Evolutionary conservation across 2,329 filamentous ascomycete genomes (phyloP).

Genomic region (Dryadomyces quercus-mongolicae): DNA sequence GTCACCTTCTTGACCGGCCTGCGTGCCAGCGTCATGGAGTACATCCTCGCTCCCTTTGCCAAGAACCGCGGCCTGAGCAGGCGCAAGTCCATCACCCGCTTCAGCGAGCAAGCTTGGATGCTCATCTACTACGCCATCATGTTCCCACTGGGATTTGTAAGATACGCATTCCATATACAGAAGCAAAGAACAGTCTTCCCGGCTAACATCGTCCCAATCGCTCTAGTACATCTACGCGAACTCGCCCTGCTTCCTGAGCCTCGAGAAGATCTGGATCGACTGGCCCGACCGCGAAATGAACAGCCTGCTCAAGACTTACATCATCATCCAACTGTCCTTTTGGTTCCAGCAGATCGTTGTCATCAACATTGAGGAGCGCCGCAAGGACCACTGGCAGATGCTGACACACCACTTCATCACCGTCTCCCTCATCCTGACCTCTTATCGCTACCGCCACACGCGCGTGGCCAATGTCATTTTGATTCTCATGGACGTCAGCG

Average conservation of each 20-base stretch:
- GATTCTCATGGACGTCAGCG: slow-evolving; percentile 86
- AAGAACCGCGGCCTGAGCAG: slow-evolving; percentile 60
- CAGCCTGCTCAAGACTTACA: slow-evolving; percentile 74
- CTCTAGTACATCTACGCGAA: slow-evolving; percentile 69
- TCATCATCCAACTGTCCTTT: slow-evolving; percentile 80
- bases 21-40: slow-evolving; percentile 76
- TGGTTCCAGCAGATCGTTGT: slow-evolving; percentile 92
- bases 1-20: slow-evolving; percentile 79
- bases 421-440: slow-evolving; percentile 63
- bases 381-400: slow-evolving; percentile 97
- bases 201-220: not conserved
- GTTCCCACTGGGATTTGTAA: slow-evolving; percentile 74
- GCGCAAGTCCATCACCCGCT: slow-evolving; percentile 65
- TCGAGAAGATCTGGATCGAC: slow-evolving; percentile 67
- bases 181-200: not conserved
- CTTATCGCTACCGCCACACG: slow-evolving; percentile 78
- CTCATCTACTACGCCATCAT: slow-evolving; percentile 71
- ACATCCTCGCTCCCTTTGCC: slow-evolving; percentile 69
- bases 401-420: slow-evolving; percentile 90
- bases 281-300: slow-evolving; percentile 72
- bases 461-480: slow-evolving; percentile 82
- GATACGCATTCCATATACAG: slow-evolving; percentile 15
- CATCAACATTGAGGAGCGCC: slow-evolving; percentile 84
- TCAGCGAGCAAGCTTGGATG: slow-evolving; percentile 92
- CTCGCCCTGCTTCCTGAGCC: slow-evolving; percentile 67